A percentile compares a stretch with the other conserved stretches of the same genome.
Evolutionary conservation across 2,329 filamentous ascomycete species (phyloP).

Genomic region (Hymenoscyphus fraxineus): DNA sequence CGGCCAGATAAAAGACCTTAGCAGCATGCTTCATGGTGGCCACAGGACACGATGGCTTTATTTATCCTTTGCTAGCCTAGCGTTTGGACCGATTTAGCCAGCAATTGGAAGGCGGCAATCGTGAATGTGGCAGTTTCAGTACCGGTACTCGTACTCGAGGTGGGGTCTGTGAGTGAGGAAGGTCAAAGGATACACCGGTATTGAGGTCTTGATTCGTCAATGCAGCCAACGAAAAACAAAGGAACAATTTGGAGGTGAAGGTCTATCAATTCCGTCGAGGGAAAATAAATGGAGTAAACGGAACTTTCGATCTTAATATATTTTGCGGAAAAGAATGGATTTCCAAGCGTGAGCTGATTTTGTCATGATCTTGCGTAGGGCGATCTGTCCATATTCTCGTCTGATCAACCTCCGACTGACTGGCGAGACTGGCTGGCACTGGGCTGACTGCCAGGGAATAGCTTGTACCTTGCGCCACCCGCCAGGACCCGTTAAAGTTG

Average conservation of each 20-base stretch:
- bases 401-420: conserved; percentile 1
- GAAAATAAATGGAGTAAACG: background rate
- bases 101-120: conserved; percentile 10
- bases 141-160: background rate
- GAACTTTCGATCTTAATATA: background rate
- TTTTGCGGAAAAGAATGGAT: conserved; percentile 15
- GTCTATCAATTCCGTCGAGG: background rate
- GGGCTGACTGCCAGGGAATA: background rate
- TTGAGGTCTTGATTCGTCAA: conserved; percentile 12
- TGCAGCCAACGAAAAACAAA: conserved; percentile 14
- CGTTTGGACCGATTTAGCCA: conserved; percentile 16
- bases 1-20: conserved; percentile 57
- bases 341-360: conserved; percentile 26
- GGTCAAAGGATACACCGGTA: conserved; percentile 7
- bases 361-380: conserved; percentile 6
- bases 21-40: conserved; percentile 49
- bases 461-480: conserved; percentile 8
- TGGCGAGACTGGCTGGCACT: background rate
- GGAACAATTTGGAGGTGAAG: background rate
- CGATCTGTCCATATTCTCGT: conserved; percentile 15
- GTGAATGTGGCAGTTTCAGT: conserved; percentile 6
- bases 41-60: conserved; percentile 17
- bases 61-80: background rate
- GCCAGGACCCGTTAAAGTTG: background rate
- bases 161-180: background rate